Conservation (phyloP, 1,284 basidiomycete genomes). For the Hypsizygus ulmarius region DNA sequence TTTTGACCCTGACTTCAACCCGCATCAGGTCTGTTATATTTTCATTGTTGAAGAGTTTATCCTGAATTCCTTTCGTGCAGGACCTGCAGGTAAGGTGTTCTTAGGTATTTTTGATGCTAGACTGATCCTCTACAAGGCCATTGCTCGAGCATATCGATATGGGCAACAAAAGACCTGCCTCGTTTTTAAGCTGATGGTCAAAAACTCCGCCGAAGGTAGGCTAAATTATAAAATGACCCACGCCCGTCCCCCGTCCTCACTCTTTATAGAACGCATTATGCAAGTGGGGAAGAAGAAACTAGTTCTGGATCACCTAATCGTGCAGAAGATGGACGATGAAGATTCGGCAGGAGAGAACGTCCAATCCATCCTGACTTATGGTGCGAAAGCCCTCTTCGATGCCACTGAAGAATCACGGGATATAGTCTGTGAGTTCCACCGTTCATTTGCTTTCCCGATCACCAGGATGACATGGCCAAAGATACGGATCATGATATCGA, state of each 20-base stretch:
- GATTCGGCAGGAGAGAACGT: slow-evolving; percentile 66
- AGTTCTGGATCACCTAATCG: slow-evolving; percentile 87
- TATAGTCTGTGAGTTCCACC: slow-evolving; percentile 59
- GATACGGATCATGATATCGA: slow-evolving; percentile 80
- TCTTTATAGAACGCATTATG: slow-evolving; percentile 73
- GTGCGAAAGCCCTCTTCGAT: slow-evolving; percentile 79
- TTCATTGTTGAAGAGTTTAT: too few relatives aligned
- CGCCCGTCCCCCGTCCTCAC: slow-evolving; percentile 11
- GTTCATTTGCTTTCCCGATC: background rate
- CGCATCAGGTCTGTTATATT: slow-evolving; percentile 67
- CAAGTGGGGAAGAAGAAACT: slow-evolving; percentile 89
- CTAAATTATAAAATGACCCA: slow-evolving; percentile 1
- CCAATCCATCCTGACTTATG: slow-evolving; percentile 79
- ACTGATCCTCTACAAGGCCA: slow-evolving; percentile 55
- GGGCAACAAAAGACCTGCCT: slow-evolving; percentile 81
- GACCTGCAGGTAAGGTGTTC: slow-evolving; percentile 62
- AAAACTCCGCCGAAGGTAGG: slow-evolving; percentile 83
- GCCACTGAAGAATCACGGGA: slow-evolving; percentile 55
- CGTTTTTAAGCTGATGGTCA: slow-evolving; percentile 91
- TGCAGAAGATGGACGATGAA: slow-evolving; percentile 88
- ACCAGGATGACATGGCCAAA: slow-evolving; percentile 26
- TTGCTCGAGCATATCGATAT: slow-evolving; percentile 84
- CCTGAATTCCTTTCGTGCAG: slow-evolving; percentile 29
- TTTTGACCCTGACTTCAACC: slow-evolving; percentile 93
- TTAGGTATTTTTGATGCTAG: background rate